Evolutionary conservation across 495 filamentous ascomycete genomes (phyloP).

Genomic region (Delitschia confertaspora): DNA sequence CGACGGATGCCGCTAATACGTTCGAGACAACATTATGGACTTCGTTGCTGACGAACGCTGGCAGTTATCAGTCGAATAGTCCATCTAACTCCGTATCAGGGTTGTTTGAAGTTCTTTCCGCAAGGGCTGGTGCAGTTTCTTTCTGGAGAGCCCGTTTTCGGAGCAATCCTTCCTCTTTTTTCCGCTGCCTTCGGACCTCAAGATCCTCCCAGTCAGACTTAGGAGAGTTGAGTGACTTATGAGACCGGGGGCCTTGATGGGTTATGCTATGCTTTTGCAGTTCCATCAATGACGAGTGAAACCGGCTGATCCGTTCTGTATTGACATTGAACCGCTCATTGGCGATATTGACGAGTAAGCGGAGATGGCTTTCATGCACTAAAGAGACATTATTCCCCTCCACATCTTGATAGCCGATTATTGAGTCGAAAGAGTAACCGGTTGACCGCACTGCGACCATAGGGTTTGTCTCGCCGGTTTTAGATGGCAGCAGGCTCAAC

Average conservation of each 20-base stretch:
- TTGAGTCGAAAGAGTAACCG: constrained; percentile 67
- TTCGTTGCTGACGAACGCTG: neutral
- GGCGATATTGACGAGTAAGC: constrained; percentile 54
- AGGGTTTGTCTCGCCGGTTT: constrained; percentile 34
- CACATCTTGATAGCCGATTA: constrained; percentile 54
- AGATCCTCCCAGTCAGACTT: constrained; percentile 34
- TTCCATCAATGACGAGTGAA: constrained; percentile 21
- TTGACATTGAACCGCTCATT: constrained; percentile 75
- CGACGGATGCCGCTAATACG: neutral
- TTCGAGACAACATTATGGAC: neutral
- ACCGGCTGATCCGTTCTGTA: constrained; percentile 53
- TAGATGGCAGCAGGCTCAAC: constrained; percentile 42
- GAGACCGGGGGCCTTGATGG: neutral
- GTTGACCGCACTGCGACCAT: constrained; percentile 78
- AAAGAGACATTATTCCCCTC: constrained; percentile 30
- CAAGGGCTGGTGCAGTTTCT: neutral
- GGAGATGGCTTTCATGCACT: constrained; percentile 49
- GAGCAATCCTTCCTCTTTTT: constrained; percentile 51
- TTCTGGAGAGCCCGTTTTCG: constrained; percentile 13
- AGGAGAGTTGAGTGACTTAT: neutral
- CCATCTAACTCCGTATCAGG: neutral
- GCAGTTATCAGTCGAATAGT: constrained; percentile 1
- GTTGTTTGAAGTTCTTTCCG: neutral
- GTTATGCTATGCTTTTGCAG: neutral
- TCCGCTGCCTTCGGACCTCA: constrained; percentile 48